Evolutionary conservation across 1,139 yeast species (phyloP), one percentile per base, ranked within the genome.

Genomic region (Geotrichum siamense): DNA sequence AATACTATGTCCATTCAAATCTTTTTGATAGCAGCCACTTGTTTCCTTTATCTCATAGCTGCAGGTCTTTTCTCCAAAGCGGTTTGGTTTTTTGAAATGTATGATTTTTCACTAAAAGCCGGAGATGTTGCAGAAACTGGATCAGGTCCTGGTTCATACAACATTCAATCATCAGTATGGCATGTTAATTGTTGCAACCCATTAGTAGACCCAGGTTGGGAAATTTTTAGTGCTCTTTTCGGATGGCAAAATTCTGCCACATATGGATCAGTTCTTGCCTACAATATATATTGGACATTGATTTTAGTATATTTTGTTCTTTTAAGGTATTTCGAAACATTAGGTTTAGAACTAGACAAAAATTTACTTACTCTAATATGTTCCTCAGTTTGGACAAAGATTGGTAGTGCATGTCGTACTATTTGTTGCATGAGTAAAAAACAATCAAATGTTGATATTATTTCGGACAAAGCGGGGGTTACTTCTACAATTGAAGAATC

Each of bases 231-330:
- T 58, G 82, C 94, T 10, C 64, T 84, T 45, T 67, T 85, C 44
- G 94, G 94, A 53, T 85, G 95, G 95, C 94, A 84, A 68, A 85
- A 85, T 65, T 74, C 87, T 47, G 96, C 96, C 48, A 86, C 94
- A 52, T 76, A 84, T 58, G 94, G 94, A 44, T 82, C 94, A 1
- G 86, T 87, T 50, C 69, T 86, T 39, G 75, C 87, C 41, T 87
- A 87, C 70, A 85, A 84, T 67, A 55, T 83, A 39, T 87, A 86
- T 68, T 87, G 96, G 96, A 52, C 81, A 30, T 65, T 67, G 12
- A 62, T 86, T 45, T 78, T 84, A 51, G 21, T 22, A 12, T 25
- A 39, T 17, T 43, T 46, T 31, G 15, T 30, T 6, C 25, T 34
- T 12, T 37, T 39, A n/a, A n/a, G n/a, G n/a, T n/a, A n/a, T n/a